Conservation (phyloP, 1,139 yeast genomes). For the Taphrina pruni region DNA sequence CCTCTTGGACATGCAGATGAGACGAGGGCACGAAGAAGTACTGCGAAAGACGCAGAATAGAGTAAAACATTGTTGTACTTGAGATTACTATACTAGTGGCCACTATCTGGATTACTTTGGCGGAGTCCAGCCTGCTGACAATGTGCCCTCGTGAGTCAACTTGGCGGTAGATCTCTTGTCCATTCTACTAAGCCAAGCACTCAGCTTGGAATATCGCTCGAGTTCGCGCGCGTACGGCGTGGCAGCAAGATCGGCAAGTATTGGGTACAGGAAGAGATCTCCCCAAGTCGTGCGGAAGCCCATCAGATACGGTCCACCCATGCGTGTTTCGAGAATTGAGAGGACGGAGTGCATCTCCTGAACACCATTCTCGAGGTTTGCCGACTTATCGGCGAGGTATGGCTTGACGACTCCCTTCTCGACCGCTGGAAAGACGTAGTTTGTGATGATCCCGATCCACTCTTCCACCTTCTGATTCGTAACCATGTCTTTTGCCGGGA, state of each 20-base stretch:
- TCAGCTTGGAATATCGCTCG: slow-evolving; percentile 12
- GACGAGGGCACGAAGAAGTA: too few species aligned
- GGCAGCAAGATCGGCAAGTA: slow-evolving; percentile 36
- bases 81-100: too few species aligned
- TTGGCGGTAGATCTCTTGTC: slow-evolving; percentile 27
- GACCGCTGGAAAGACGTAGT: slow-evolving; percentile 27
- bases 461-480: slow-evolving; percentile 33
- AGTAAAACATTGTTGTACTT: too few species aligned
- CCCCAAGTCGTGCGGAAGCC: slow-evolving; percentile 38
- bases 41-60: too few species aligned
- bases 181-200: slow-evolving; percentile 28
- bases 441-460: slow-evolving; percentile 19
- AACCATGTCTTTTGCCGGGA: slow-evolving; percentile 27
- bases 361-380: slow-evolving; percentile 8
- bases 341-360: slow-evolving; percentile 10
- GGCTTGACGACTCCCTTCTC: slow-evolving; percentile 35
- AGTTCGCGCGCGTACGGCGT: slow-evolving; percentile 28
- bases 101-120: not conserved
- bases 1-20: too few species aligned
- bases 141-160: slow-evolving; percentile 26
- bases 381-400: slow-evolving; percentile 13
- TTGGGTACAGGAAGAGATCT: slow-evolving; percentile 31
- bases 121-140: slow-evolving; percentile 25
- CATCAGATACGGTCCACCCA: slow-evolving; percentile 31
- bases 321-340: slow-evolving; percentile 4